phyloP scores from a whole-genome alignment of 2,329 filamentous ascomycete species.

The Microsporum ferrugineum region DNA sequence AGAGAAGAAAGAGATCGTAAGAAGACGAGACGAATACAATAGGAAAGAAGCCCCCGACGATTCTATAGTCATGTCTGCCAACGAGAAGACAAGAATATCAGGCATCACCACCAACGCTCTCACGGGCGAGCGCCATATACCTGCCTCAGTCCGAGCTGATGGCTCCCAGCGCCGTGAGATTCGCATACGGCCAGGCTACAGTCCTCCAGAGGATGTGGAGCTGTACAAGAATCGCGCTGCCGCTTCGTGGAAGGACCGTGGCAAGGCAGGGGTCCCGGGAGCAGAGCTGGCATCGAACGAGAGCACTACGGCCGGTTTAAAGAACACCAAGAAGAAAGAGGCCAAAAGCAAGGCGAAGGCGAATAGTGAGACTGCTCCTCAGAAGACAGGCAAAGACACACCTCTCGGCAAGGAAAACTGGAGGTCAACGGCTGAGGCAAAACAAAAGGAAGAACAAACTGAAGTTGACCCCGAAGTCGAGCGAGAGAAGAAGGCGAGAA shows the following conservation, averaged over 20 bases:
- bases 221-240: constrained; percentile 90
- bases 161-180: constrained; percentile 90
- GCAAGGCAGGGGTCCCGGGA: constrained; percentile 61
- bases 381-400: constrained; percentile 26
- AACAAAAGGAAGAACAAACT: constrained; percentile 20
- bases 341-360: constrained; percentile 50
- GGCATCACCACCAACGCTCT: constrained; percentile 66
- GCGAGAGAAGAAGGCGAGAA: constrained; percentile 84
- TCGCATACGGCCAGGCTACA: constrained; percentile 83
- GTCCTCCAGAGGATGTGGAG: constrained; percentile 88
- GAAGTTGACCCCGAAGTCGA: constrained; percentile 58
- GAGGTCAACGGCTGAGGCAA: constrained; percentile 18
- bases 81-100: constrained; percentile 26
- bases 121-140: constrained; percentile 78
- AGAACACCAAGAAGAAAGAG: constrained; percentile 60
- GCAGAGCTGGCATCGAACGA: constrained; percentile 48
- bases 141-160: constrained; percentile 73
- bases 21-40: neutral
- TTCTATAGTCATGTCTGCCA: constrained; percentile 34
- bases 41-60: too few relatives aligned
- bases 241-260: constrained; percentile 69
- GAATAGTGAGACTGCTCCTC: constrained; percentile 16
- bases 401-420: constrained; percentile 21
- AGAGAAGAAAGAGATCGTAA: neutral
- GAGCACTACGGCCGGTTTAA: constrained; percentile 40